These are phyloP conservation scores for Brassica hybrid DNA, from an alignment of 441 rosid genomes.

Conservation along the genomic window DNA sequence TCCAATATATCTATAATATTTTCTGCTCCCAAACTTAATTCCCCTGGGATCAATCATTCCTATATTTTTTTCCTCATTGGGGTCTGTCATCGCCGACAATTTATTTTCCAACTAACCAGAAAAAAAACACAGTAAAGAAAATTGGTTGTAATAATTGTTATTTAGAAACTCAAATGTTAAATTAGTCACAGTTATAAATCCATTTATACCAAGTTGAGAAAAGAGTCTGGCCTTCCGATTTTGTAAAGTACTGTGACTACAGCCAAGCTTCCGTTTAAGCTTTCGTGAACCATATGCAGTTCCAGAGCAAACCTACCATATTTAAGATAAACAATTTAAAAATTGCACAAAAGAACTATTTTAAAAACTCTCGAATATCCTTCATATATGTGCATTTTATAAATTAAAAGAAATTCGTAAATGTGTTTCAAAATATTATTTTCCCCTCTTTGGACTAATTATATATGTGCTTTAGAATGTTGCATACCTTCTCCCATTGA, in stretches of 20 bases:
- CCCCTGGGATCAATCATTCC: constrained; percentile 61
- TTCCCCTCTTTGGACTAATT: neutral
- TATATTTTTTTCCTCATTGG: constrained; percentile 37
- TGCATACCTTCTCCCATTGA: constrained; percentile 60
- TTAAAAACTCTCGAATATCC: too few species aligned
- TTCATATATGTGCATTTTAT: neutral
- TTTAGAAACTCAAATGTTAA: neutral
- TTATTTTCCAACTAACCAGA: constrained; percentile 51
- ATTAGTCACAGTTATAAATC: neutral
- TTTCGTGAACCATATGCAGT: constrained; percentile 77
- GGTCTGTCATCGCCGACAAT: constrained; percentile 41
- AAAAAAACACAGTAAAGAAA: neutral
- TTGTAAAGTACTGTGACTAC: constrained; percentile 72
- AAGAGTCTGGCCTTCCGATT: constrained; percentile 68
- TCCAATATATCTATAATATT: constrained; percentile 76
- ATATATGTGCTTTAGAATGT: constrained; percentile 16
- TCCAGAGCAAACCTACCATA: constrained; percentile 62
- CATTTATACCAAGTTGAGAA: constrained; percentile 53
- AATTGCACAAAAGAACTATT: neutral
- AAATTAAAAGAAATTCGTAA: neutral
- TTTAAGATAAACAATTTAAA: neutral
- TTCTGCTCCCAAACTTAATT: constrained; percentile 57
- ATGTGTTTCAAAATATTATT: neutral
- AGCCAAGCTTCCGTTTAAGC: constrained; percentile 56
- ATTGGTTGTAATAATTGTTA: neutral